Percentiles rank a stretch among this genome's conserved stretches.
These are phyloP conservation scores for Komagataella populi DNA, from an alignment of 805 yeast genomes.

Conservation along the genomic window DNA sequence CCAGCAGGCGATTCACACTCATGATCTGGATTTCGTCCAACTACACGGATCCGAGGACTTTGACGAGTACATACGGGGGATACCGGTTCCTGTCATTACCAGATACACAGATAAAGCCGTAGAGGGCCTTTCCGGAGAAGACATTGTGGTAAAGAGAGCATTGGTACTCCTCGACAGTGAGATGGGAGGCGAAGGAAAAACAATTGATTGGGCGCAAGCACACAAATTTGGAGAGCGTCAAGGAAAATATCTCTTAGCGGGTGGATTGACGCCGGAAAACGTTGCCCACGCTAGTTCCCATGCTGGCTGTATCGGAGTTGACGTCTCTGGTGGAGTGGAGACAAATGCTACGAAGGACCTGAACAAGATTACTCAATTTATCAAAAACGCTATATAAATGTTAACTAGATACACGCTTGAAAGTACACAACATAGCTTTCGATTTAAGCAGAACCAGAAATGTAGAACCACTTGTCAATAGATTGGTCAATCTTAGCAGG, in stretches of 20 bases:
- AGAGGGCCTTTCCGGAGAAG: constrained; percentile 11
- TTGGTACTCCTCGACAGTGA: constrained; percentile 74
- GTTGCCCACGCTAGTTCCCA: constrained; percentile 37
- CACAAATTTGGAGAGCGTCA: constrained; percentile 18
- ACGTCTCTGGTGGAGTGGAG: constrained; percentile 94
- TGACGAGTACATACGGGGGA: constrained; percentile 23
- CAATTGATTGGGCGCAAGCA: constrained; percentile 58
- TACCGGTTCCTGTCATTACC: constrained; percentile 50
- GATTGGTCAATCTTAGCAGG: constrained; percentile 96
- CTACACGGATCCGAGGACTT: constrained; percentile 69
- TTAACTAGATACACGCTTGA: not conserved
- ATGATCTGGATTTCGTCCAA: constrained; percentile 68
- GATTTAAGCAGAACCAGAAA: constrained; percentile 52
- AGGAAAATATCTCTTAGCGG: constrained; percentile 59
- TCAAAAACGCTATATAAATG: constrained; percentile 30
- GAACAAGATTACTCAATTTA: constrained; percentile 44
- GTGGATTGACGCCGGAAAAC: constrained; percentile 75
- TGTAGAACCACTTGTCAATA: constrained; percentile 97
- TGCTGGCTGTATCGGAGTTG: constrained; percentile 71
- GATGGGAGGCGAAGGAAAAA: constrained; percentile 81
- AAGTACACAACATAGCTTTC: not conserved
- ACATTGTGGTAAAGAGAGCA: constrained; percentile 24
- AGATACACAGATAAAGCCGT: constrained; percentile 45
- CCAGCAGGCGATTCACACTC: constrained; percentile 21
- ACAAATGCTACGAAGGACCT: constrained; percentile 61